These are phyloP conservation scores for Taxillus chinensis DNA, from an alignment of 164 flowering plant genomes.

Conservation along the genomic window DNA sequence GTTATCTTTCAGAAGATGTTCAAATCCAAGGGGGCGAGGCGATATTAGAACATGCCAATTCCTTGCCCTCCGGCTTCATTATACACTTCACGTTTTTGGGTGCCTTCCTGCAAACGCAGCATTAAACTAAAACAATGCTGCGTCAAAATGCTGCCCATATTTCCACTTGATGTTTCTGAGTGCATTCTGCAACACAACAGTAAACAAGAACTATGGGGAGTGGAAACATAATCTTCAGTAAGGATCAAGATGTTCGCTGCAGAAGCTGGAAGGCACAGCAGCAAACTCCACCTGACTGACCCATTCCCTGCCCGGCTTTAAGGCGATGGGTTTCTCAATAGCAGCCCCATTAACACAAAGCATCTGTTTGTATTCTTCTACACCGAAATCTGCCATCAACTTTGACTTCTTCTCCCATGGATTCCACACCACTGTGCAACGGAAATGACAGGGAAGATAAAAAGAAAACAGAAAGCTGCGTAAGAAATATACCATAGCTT, in stretches of 20 bases:
- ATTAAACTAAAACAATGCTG: too few species aligned
- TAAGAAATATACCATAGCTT: too few species aligned
- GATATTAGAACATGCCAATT: too few species aligned
- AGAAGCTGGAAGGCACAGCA: conserved; percentile 59
- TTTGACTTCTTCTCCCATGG: conserved; percentile 97
- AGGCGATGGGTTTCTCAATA: conserved; percentile 62
- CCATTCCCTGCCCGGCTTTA: conserved; percentile 97
- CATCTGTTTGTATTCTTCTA: conserved; percentile 91
- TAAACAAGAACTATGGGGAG: too few species aligned
- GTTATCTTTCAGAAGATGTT: too few species aligned
- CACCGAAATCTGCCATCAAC: conserved; percentile 68
- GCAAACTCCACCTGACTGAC: conserved; percentile 55
- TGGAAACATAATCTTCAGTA: conserved; percentile 3
- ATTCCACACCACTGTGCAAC: conserved; percentile 77
- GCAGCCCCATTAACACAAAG: conserved; percentile 85
- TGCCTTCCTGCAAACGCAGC: too few species aligned
- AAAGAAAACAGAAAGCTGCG: background rate
- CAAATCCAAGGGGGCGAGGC: too few species aligned
- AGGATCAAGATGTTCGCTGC: conserved; percentile 39
- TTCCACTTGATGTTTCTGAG: too few species aligned
- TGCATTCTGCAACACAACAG: too few species aligned
- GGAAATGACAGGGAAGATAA: background rate
- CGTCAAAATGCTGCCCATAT: too few species aligned
- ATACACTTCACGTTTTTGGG: too few species aligned
- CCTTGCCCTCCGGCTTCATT: too few species aligned